Evolutionary conservation across 768 basidiomycete genomes (phyloP).

Genomic region (Trametes punicea): DNA sequence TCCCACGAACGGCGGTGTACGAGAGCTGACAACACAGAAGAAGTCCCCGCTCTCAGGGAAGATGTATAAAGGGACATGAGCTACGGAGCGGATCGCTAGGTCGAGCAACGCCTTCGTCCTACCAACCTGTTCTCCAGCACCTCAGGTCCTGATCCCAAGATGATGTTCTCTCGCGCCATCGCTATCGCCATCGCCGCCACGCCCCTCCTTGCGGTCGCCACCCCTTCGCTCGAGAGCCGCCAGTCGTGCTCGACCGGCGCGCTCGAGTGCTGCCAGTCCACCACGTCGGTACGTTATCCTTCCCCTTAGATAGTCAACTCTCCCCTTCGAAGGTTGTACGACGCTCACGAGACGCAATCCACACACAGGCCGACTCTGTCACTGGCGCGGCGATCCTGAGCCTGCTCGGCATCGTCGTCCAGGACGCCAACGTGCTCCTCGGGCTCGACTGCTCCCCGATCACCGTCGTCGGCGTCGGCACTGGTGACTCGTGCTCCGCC

Average conservation of each 20-base stretch:
- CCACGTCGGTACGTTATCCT: background rate
- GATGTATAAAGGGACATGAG: background rate
- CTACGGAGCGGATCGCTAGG: background rate
- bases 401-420: constrained; percentile 22
- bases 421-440: constrained; percentile 19
- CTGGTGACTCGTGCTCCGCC: constrained; percentile 14
- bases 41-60: background rate
- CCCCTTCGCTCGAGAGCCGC: constrained; percentile 1
- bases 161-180: constrained; percentile 18
- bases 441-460: constrained; percentile 27
- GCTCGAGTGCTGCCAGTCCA: constrained; percentile 9
- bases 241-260: constrained; percentile 8
- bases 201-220: constrained; percentile 17
- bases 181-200: constrained; percentile 6
- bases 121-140: background rate
- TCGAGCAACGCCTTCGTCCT: background rate
- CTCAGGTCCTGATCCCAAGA: background rate
- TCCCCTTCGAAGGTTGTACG: background rate
- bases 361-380: constrained; percentile 8
- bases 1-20: background rate
- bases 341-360: background rate
- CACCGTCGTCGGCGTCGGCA: constrained; percentile 17
- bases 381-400: constrained; percentile 18
- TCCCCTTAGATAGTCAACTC: background rate
- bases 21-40: background rate